A percentile compares a stretch with the other conserved stretches of the same genome.
phyloP scores from a whole-genome alignment of 2,329 filamentous ascomycete genomes.

The Neofusicoccum ribis region DNA sequence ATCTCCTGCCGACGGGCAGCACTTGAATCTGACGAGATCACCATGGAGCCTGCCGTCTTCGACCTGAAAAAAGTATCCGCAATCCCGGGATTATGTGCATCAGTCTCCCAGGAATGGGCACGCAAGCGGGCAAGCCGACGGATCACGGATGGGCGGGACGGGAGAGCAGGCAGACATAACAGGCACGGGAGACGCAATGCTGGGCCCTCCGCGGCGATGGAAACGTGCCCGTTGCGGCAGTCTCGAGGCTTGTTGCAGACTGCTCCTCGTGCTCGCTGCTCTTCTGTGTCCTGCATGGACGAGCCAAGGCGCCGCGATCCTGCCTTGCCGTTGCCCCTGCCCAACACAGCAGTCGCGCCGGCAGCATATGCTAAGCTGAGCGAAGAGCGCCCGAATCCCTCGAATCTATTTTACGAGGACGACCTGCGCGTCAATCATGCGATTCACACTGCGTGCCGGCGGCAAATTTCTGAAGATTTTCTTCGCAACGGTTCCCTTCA shows the following conservation, averaged over 20 bases:
- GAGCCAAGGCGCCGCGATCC: background rate
- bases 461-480: background rate
- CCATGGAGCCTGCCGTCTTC: too few relatives aligned
- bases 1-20: too few relatives aligned
- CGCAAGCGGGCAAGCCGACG: background rate
- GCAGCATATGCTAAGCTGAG: background rate
- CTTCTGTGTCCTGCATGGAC: background rate
- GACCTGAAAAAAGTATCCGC: too few relatives aligned
- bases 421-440: too few relatives aligned
- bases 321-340: background rate
- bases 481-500: background rate
- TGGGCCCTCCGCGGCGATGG: background rate
- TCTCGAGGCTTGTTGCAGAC: background rate
- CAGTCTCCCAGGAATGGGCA: background rate
- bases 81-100: too few relatives aligned
- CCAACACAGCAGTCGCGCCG: background rate
- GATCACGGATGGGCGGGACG: background rate
- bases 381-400: background rate
- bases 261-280: background rate
- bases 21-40: too few relatives aligned
- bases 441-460: too few relatives aligned
- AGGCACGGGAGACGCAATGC: too few relatives aligned
- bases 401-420: background rate
- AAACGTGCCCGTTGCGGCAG: background rate
- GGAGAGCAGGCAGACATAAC: background rate